Evolutionary conservation across 306 rosid species (phyloP), one percentile per base, ranked within the genome.

Genomic region (Bauhinia variegata): DNA sequence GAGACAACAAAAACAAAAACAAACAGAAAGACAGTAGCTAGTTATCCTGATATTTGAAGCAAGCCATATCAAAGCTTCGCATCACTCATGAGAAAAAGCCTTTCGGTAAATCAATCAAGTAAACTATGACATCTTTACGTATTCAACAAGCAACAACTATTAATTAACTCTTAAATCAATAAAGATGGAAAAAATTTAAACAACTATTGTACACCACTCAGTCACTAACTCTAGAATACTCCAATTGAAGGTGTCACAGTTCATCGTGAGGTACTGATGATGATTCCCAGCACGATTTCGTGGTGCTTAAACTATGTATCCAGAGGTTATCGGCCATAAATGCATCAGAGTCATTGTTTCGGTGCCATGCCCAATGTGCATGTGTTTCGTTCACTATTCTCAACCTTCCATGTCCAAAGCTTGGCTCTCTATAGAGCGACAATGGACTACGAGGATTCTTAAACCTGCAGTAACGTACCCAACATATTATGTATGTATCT

Each of bases 341-440:
- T 5, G 83, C 62, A 58, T 68, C 48, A 6, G 38, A 1, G 33
- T 89, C 91, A 37, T 89, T 80, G 89, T 89, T 89, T 19, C 96
- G 89, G 64, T 89, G 89, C 96, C 96, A 89, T 42, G 88, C 79
- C 96, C 95, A 85, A 4, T 77, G 63, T 58, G 95, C 95, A 63
- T 81, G 89, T 7, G 96, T 85, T 54, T 78, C 89, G 44, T 87
- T 85, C 33, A 79, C 0, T 42, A 87, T 75, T 60, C 76, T 55
- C 61, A 89, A 71, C 58, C 96, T 80, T 75, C 87, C 95, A 64
- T 90, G 96, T 32, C 96, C 91, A 67, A 91, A 91, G 55, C 92
- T 87, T 65, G 97, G 65, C 69, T 91, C 92, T 47, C 95, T 59
- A 33, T 31, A 85, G 82, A 87, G 54, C 0, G 95, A 89, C 0